These are phyloP conservation scores for Verbascum thapsus DNA, from an alignment of 257 asterid genomes.

Conservation along the genomic window DNA sequence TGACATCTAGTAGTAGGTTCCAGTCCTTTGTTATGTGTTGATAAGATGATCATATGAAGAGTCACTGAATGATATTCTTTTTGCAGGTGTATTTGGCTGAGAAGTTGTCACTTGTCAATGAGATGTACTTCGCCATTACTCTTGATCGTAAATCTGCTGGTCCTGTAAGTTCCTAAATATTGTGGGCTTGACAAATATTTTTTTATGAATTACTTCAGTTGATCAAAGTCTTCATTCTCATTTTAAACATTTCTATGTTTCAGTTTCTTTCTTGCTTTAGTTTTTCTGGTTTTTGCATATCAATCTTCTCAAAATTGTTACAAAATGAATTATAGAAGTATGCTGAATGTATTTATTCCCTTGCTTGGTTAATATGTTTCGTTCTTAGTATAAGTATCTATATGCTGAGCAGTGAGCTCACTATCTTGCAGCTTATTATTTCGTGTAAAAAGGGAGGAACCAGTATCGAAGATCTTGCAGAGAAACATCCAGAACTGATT, in stretches of 20 bases:
- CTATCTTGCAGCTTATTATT: conserved; percentile 73
- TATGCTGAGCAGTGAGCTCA: conserved; percentile 9
- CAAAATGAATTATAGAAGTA: neutral
- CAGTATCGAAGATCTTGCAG: conserved; percentile 98
- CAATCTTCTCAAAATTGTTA: neutral
- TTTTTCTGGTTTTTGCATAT: neutral
- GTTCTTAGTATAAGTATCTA: neutral
- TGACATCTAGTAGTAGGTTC: conserved; percentile 7
- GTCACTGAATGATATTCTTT: conserved; percentile 1
- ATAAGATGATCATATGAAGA: neutral
- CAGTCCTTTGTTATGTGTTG: conserved; percentile 1
- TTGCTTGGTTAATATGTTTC: neutral
- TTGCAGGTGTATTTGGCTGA: conserved; percentile 91
- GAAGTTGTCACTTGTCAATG: conserved; percentile 92
- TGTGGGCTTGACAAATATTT: conserved; percentile 11
- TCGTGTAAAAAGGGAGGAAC: conserved; percentile 98
- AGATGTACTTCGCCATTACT: conserved; percentile 98
- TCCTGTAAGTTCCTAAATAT: conserved; percentile 71
- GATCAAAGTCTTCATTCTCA: neutral
- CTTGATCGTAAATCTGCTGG: conserved; percentile 96
- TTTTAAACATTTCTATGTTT: neutral
- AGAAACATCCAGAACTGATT: conserved; percentile 91
- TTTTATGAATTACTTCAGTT: neutral
- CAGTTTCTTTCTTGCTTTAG: neutral
- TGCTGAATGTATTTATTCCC: neutral